A percentile compares a stretch with the other conserved stretches of the same genome.
Evolutionary conservation across 257 asterid species (phyloP).

Genomic region (Coffea eugenioides): DNA sequence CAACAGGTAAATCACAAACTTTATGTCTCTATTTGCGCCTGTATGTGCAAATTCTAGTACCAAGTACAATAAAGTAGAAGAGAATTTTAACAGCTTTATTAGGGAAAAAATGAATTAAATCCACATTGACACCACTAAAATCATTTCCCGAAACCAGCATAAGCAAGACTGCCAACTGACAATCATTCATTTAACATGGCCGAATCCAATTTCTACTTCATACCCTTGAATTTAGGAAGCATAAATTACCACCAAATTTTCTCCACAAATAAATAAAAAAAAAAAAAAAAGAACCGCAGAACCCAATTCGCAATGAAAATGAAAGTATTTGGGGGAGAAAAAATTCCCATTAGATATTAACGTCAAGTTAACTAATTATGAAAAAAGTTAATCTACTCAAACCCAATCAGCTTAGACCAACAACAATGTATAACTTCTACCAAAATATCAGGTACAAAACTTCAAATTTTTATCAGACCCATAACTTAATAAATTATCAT

Average conservation of each 20-base stretch:
- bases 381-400: not conserved
- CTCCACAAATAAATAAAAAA: not conserved
- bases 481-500: not conserved
- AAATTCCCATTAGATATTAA: not conserved
- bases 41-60: not conserved
- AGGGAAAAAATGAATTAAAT: not conserved
- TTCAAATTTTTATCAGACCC: not conserved
- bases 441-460: not conserved
- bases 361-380: too few species aligned
- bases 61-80: not conserved
- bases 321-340: not conserved
- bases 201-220: not conserved
- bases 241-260: not conserved
- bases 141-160: not conserved
- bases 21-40: not conserved
- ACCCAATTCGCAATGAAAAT: not conserved
- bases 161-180: not conserved
- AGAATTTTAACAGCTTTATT: not conserved
- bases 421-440: too few species aligned
- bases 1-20: not conserved
- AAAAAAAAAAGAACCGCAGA: not conserved
- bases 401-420: not conserved
- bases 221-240: not conserved
- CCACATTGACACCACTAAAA: not conserved
- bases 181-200: not conserved